Base-by-base conservation (phyloP, 345 rosid species). In the Citrus sinensis region DNA sequence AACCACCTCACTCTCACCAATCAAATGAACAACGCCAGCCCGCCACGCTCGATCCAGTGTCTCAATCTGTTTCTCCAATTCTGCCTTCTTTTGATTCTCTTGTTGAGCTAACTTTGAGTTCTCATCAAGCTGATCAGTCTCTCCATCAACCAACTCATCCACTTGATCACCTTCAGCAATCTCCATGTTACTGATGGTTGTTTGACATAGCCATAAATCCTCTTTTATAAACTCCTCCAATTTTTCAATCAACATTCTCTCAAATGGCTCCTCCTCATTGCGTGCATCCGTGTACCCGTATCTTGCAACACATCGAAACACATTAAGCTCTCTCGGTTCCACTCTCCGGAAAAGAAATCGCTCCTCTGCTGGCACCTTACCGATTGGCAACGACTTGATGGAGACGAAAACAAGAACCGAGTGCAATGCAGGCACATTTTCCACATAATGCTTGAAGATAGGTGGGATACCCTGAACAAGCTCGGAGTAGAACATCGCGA, bases 1-100 rank as follows among this genome's bases (percentile, higher is more conserved):
- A 74, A 82, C 71, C 71, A 85, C 86, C 70, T 87, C 89, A 7
- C 67, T 83, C 71, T 90, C 90, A 13, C 92, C 92, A 39, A 90
- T 74, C 67, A 90, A 66, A 56, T 90, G 88, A 29, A 90, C 90
- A 6, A 82, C 76, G 2, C 92, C 87, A 0, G 65, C 83, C 40
- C 68, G 42, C 82, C 71, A 58, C 5, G 90, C 95, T 39, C 54
- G 74, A 30, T 89, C 84, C 17, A 89, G 80, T 27, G 62, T 76
- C 32, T 82, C 82, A 42, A 85, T 80, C 69, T 84, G 87, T 39
- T 42, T 67, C 58, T 78, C 29, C 27, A 75, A 5, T 17, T 54
- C 70, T 3, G 65, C 55, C 81, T 83, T 84, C 37, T 37, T 63
- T 58, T 30, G n/a, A 30, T 20, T 34, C 17, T 76, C 49, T 20